Evolutionary conservation across 257 asterid species (phyloP), one percentile per base, ranked within the genome.

Genomic region (Plantago elongata): DNA sequence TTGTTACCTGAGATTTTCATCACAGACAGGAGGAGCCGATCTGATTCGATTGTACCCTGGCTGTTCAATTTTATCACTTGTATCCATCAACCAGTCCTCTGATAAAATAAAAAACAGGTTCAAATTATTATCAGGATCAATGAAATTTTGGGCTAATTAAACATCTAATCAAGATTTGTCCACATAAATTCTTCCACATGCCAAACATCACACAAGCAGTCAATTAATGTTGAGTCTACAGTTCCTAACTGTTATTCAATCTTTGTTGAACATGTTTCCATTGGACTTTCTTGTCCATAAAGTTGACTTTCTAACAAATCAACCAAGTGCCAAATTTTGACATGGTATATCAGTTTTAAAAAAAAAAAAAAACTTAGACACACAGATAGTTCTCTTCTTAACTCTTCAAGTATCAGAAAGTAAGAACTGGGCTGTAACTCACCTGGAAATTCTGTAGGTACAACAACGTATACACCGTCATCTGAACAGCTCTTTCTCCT

Each of bases 391-490:
- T 46, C 27, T 46, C 15, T 12, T 46, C 51, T 11, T 46, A 46
- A 46, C 15, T 16, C 13, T 22, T 22, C 27, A 46, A 0, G 51
- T 46, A 11, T 30, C 5, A 7, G 38, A 49, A 37, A 17, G 54
- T 37, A 11, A 37, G 8, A 34, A 40, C 47, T 13, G 34, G 60
- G 67, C 54, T 12, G 43, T 38, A 5, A 42, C 27, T 47, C 59
- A 90, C 97, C 93, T 51, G 97, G 80, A 51, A 81, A 72, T 56
- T 90, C 97, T 68, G 85, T 96, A 10, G 95, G 96, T 7, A 90
- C 95, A 60, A 90, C 95, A 69, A 68, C 94, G 69, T 80, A 72
- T 45, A 47, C 42, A 9, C 93, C 84, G 6, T 82, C 90, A 51
- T 88, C 96, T 0, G 96, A 82, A 55, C 89, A 78, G 70, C 95